Evolutionary conservation across 108 stramenopile genomes (phyloP).

Genomic region (Chaetoceros muelleri): DNA sequence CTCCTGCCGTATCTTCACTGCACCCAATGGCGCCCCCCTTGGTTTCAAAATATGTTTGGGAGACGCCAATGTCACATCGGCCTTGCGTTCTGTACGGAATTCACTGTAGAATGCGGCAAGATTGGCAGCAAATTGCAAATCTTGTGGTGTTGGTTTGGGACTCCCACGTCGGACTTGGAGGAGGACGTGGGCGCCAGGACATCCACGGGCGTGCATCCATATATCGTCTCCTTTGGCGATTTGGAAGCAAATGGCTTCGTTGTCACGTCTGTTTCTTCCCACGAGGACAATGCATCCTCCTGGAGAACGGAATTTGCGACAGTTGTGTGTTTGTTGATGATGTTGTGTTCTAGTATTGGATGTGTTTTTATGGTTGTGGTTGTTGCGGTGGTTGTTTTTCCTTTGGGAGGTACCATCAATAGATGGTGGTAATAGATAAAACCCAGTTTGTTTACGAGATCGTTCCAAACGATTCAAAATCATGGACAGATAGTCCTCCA

Average conservation of each 20-base stretch:
- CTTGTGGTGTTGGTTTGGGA: conserved; percentile 44
- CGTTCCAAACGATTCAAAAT: conserved; percentile 52
- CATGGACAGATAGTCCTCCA: conserved; percentile 41
- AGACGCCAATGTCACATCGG: conserved; percentile 58
- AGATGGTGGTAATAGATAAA: too few species aligned
- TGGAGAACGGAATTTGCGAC: conserved; percentile 51
- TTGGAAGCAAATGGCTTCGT: conserved; percentile 67
- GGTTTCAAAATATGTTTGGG: conserved; percentile 83
- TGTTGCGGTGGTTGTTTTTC: conserved; percentile 4
- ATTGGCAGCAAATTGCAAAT: conserved; percentile 71
- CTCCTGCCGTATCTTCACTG: conserved; percentile 72
- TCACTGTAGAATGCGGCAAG: conserved; percentile 80
- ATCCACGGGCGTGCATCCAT: conserved; percentile 81
- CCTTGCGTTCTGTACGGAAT: conserved; percentile 53
- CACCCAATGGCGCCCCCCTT: conserved; percentile 69
- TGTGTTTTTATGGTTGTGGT: conserved; percentile 11
- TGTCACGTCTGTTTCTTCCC: conserved; percentile 75
- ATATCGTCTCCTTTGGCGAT: conserved; percentile 63
- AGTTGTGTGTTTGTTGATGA: conserved; percentile 26
- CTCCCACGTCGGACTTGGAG: conserved; percentile 53
- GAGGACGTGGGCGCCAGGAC: conserved; percentile 79
- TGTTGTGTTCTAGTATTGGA: conserved; percentile 1
- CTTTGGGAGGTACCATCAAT: not conserved
- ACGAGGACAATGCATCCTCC: conserved; percentile 68
- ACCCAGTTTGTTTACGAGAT: conserved; percentile 43